phyloP scores from a whole-genome alignment of 2,329 filamentous ascomycete species.

The Hypoxylon rubiginosum region DNA sequence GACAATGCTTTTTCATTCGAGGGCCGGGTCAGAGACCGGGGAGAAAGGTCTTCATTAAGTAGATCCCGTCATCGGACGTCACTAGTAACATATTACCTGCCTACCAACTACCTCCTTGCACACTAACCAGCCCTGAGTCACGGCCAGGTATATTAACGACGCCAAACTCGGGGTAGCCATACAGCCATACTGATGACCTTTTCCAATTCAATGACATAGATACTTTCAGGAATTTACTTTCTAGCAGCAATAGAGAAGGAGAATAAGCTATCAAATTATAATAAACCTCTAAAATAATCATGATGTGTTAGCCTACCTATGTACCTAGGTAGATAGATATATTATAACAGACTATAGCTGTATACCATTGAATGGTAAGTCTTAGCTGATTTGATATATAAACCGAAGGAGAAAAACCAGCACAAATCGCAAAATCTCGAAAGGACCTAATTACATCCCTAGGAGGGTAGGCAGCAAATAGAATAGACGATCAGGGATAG shows the following conservation, averaged over 20 bases:
- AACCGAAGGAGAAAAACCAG: background rate
- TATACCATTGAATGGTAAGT: background rate
- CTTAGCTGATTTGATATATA: background rate
- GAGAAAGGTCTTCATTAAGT: background rate
- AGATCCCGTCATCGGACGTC: conserved; percentile 41
- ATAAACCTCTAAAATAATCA: background rate
- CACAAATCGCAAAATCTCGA: background rate
- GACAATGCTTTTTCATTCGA: background rate
- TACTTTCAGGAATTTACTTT: background rate
- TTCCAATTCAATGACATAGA: background rate
- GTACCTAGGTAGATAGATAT: background rate
- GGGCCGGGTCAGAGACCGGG: background rate
- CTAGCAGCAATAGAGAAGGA: background rate
- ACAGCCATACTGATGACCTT: background rate
- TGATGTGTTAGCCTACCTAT: background rate
- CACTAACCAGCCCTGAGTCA: conserved; percentile 31
- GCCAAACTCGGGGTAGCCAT: conserved; percentile 12
- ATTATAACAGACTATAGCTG: background rate
- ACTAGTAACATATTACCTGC: background rate
- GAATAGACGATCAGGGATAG: too few relatives aligned
- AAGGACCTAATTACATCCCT: background rate
- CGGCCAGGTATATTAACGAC: conserved; percentile 1
- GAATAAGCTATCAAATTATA: background rate
- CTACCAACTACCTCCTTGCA: too few relatives aligned
- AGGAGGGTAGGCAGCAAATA: too few relatives aligned